Base-by-base conservation (phyloP, 2,329 filamentous ascomycete genomes). In the Penicillium brevicompactum region DNA sequence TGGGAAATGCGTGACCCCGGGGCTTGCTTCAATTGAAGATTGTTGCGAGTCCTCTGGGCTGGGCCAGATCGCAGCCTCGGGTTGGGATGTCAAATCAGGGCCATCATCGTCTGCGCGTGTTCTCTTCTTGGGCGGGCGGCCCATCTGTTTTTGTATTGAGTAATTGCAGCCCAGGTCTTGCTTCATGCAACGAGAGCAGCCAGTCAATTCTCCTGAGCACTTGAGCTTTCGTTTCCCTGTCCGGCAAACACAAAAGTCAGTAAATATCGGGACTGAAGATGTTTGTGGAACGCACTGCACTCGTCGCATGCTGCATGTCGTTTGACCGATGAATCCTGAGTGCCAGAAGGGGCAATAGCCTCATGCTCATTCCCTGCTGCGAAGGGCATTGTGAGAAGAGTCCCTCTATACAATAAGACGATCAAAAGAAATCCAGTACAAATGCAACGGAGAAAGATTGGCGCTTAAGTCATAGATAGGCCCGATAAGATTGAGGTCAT, bases 231-330 rank as follows among this genome's bases (percentile, higher is more conserved):
- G 72, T 61, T 75, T 76, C 56, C 77, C 77, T 80, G 54, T 45
- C 42, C 24, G 48, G 30, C 22, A 16, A 37, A 49, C 58, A 24
- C 48, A 34, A 22, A 22, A 34, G 56, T 64, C 34, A 64, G 69
- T 47, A 58, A 47, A 32, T 24, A 22, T 49, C 55, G 34, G 18
- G 10, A 16, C 38, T 18, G 44, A 31, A 53, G 42, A 22, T 24
- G 47, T 13, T n/a, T 37, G 30, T 38, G n/a, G 32, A 41, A 46
- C 76, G 59, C 74, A 80, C 78, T 72, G 61, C 78, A 80, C 59
- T 80, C 78, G 61, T 80, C 78, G 60, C 78, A 80, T 43, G 78
- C 78, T 37, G 77, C 69, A 67, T 79, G 77, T 62, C 73, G 69
- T 53, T 79, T 79, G n/a, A 60, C 66, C 11, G 58, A 43, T 4